Base-by-base conservation (phyloP, 2,329 filamentous ascomycete genomes). In the Sphaerulina musiva region DNA sequence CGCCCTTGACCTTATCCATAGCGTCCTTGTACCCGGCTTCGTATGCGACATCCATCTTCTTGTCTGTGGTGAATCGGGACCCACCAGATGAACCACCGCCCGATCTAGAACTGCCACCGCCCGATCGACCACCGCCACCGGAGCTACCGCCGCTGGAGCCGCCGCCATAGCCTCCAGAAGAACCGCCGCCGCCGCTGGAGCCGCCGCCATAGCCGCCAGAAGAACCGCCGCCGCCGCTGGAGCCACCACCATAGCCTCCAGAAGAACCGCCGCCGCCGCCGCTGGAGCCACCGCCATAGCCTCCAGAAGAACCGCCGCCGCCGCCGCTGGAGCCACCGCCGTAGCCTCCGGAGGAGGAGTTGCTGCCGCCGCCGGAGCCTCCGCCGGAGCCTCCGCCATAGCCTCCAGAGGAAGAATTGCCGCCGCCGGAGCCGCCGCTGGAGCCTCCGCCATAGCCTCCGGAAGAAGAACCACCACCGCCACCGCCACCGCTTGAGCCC, bases 1-100 rank as follows among this genome's bases (percentile, higher is more conserved):
- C 56, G 32, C 31, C 39, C 44, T 58, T 58, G 42, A 56, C 53
- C 38, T 58, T 58, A 36, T 58, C 56, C 56, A 58, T 58, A 32
- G 56, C 56, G 44, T 58, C 56, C 53, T 58, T 58, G 53, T 53
- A 58, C 40, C 56, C 56, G 29, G 56, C 56, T 50, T 58, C 56
- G 12, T 58, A 58, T 23, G 56, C 56, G 14, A 58, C 56, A 41
- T 58, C 56, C 42, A 58, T 55, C 46, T 58, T 58, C 39, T 54
- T 48, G 36, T 58, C 56, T 23, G 56, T 58, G 20, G 56, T 56
- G 50, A 58, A 58, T 41, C 51, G 50, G 11, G 53, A 52, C 39
- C 48, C 43, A 17, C 53, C 44, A 12, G 53, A 51, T 29, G 48
- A 47, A 20, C 51, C 46, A 17, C 50, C 38, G 23, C 32, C 44